phyloP scores from a whole-genome alignment of 1,139 yeast species.

The Candida sanyaensis region DNA sequence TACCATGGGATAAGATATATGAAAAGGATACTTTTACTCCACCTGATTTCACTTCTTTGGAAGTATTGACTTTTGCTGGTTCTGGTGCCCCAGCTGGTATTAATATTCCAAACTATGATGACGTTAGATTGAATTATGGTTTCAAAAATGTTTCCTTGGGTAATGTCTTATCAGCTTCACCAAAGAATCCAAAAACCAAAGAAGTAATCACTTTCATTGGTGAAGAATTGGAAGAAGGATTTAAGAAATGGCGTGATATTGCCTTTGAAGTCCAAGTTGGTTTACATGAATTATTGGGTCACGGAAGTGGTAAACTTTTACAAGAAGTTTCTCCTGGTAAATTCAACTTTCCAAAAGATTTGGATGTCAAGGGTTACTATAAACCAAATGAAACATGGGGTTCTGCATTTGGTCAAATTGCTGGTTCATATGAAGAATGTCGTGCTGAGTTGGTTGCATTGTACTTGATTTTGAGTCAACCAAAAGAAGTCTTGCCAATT shows the following conservation, averaged over 20 bases:
- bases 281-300: constrained; percentile 89
- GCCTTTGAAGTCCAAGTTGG: constrained; percentile 94
- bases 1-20: constrained; percentile 76
- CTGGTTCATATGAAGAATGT: constrained; percentile 91
- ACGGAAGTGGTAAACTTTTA: constrained; percentile 83
- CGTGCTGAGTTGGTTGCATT: constrained; percentile 90
- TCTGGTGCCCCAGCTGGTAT: constrained; percentile 93
- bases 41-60: constrained; percentile 89
- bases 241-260: constrained; percentile 73
- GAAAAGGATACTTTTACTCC: constrained; percentile 88
- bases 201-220: constrained; percentile 71
- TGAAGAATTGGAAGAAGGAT: constrained; percentile 53
- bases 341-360: constrained; percentile 75
- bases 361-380: constrained; percentile 69
- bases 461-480: constrained; percentile 69
- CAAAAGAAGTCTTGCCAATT: constrained; percentile 58
- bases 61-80: constrained; percentile 86
- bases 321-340: constrained; percentile 62
- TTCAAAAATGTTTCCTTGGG: constrained; percentile 90
- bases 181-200: constrained; percentile 59
- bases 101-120: constrained; percentile 90
- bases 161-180: constrained; percentile 72
- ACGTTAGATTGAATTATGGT: constrained; percentile 77
- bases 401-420: constrained; percentile 73
- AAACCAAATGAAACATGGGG: constrained; percentile 89